A percentile compares a stretch with the other conserved stretches of the same genome.
These are phyloP conservation scores for Talaromyces ruber DNA, from an alignment of 495 filamentous ascomycete species.

Conservation along the genomic window DNA sequence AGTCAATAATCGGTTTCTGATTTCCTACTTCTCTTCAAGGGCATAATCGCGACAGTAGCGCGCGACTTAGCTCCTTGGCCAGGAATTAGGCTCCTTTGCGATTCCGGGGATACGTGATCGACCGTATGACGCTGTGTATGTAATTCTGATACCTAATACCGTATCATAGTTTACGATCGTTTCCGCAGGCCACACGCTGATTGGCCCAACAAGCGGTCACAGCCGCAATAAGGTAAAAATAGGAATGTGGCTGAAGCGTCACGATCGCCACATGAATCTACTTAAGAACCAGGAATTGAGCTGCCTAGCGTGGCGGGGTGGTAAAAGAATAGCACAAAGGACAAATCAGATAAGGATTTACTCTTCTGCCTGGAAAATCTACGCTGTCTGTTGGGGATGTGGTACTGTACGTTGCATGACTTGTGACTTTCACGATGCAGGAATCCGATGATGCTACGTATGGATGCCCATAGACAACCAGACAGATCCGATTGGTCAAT, in stretches of 20 bases:
- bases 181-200: not conserved
- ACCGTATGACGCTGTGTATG: not conserved
- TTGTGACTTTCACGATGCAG: not conserved
- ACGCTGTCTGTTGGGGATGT: not conserved
- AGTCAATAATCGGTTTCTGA: not conserved
- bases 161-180: not conserved
- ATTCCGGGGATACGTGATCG: not conserved
- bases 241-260: not conserved
- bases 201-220: conserved; percentile 4
- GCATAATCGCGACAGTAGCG: not conserved
- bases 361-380: not conserved
- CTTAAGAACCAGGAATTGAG: not conserved
- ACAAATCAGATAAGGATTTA: not conserved
- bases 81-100: not conserved
- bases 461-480: not conserved
- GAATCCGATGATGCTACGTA: not conserved
- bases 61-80: not conserved
- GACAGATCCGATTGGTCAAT: not conserved
- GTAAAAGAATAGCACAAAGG: not conserved
- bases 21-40: not conserved
- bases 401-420: not conserved
- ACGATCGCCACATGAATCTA: not conserved
- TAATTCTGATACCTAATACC: not conserved
- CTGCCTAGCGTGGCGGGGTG: not conserved
- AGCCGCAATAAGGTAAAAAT: conserved; percentile 1